Evolutionary conservation across 306 rosid species (phyloP).

Genomic region (Vigna mungo): DNA sequence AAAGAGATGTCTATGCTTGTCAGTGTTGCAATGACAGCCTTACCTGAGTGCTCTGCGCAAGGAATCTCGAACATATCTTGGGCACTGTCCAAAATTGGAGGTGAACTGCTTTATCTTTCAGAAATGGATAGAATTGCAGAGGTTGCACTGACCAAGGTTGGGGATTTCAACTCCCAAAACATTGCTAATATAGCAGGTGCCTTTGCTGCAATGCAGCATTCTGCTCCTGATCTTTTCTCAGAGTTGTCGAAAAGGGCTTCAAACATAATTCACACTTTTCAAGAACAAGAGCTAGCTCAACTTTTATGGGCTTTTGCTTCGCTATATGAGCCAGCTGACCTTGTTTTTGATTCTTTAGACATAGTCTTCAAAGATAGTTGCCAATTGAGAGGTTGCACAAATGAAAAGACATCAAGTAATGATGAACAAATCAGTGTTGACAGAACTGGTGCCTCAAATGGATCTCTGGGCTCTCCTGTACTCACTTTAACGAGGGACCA

Average conservation of each 20-base stretch:
- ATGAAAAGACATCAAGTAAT: conserved; percentile 39
- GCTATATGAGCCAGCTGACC: conserved; percentile 70
- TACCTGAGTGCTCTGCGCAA: conserved; percentile 91
- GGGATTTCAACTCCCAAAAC: conserved; percentile 87
- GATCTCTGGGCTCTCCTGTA: conserved; percentile 51
- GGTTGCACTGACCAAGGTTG: conserved; percentile 77
- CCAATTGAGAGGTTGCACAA: conserved; percentile 56
- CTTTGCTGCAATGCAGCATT: conserved; percentile 94
- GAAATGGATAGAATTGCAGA: conserved; percentile 97
- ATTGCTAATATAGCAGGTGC: conserved; percentile 90
- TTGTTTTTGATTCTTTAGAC: conserved; percentile 75
- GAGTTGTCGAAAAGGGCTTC: conserved; percentile 75
- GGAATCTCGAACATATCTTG: conserved; percentile 88
- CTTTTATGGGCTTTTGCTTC: conserved; percentile 95
- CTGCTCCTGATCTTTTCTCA: conserved; percentile 78
- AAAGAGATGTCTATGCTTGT: conserved; percentile 95
- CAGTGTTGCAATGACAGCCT: conserved; percentile 78
- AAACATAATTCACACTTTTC: conserved; percentile 71
- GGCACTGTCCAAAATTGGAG: conserved; percentile 96
- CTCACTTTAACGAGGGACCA: conserved; percentile 75
- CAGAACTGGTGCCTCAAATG: conserved; percentile 46
- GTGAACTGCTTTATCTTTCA: conserved; percentile 82
- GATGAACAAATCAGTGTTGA: conserved; percentile 45
- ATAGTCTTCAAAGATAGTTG: conserved; percentile 48
- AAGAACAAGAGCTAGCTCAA: conserved; percentile 93